These are phyloP conservation scores for Nemania abortiva DNA, from an alignment of 2,329 filamentous ascomycete genomes.

Conservation along the genomic window DNA sequence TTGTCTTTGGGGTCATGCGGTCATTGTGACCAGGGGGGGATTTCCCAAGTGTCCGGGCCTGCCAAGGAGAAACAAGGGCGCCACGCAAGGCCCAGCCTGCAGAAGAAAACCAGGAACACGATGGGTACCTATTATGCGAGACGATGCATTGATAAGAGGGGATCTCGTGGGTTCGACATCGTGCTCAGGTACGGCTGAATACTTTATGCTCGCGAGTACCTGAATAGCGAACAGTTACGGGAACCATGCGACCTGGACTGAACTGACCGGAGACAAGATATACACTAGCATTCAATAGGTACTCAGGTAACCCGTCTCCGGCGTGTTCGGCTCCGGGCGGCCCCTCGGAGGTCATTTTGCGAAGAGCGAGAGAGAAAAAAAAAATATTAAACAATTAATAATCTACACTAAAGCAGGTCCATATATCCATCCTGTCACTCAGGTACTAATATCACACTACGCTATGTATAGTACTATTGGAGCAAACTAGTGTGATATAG, in stretches of 20 bases:
- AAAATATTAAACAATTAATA: background rate
- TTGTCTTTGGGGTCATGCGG: slow-evolving; percentile 34
- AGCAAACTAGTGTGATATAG: background rate
- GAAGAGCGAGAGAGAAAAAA: background rate
- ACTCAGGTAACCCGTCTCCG: background rate
- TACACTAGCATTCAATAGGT: background rate
- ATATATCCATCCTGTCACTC: slow-evolving; percentile 10
- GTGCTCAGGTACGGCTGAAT: background rate
- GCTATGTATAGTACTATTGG: slow-evolving; percentile 19
- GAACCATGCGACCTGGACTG: background rate
- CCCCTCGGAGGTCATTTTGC: slow-evolving; percentile 5
- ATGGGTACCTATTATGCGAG: background rate
- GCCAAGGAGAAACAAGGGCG: slow-evolving; percentile 31
- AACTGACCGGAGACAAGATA: background rate
- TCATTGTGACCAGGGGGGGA: slow-evolving; percentile 34
- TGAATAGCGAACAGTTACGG: background rate
- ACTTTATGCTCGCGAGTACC: background rate
- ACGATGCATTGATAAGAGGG: background rate
- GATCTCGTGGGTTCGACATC: background rate
- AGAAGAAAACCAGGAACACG: slow-evolving; percentile 16
- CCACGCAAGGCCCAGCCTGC: slow-evolving; percentile 10
- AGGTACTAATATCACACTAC: slow-evolving; percentile 9
- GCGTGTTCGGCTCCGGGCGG: slow-evolving; percentile 3
- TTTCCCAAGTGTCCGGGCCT: slow-evolving; percentile 34
- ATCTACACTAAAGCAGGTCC: background rate